phyloP scores from a whole-genome alignment of 2,329 filamentous ascomycete genomes.

The Aschersonia sp. region DNA sequence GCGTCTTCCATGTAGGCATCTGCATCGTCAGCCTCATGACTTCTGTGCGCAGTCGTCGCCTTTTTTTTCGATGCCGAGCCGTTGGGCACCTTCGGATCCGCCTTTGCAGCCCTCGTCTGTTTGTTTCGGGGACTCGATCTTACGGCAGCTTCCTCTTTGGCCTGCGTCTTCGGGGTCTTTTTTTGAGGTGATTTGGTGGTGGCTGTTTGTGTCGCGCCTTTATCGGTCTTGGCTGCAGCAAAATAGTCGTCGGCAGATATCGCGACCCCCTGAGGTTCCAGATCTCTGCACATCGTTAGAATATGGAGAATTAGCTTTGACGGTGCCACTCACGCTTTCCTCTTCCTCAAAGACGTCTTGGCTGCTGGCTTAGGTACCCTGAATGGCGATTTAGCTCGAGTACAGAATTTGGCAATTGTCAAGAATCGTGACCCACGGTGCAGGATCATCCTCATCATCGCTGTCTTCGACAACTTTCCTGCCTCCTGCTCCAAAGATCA shows the following conservation, averaged over 20 bases:
- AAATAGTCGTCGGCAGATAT: constrained; percentile 46
- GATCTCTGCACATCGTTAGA: constrained; percentile 15
- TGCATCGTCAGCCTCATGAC: constrained; percentile 30
- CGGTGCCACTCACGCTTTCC: constrained; percentile 28
- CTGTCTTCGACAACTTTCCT: constrained; percentile 71
- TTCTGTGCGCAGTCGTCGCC: constrained; percentile 23
- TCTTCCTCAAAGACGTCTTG: constrained; percentile 28
- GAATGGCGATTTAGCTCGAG: too few relatives aligned
- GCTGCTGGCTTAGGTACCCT: constrained; percentile 36
- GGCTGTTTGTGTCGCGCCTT: constrained; percentile 23
- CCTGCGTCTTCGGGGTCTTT: constrained; percentile 19
- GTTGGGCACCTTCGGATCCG: constrained; percentile 14
- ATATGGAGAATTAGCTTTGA: neutral
- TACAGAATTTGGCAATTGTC: too few relatives aligned
- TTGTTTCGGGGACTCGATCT: constrained; percentile 39
- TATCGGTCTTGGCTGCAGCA: constrained; percentile 24
- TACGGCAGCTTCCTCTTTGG: constrained; percentile 27
- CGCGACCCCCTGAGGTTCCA: constrained; percentile 30
- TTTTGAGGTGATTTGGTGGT: constrained; percentile 23
- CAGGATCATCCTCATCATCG: constrained; percentile 49
- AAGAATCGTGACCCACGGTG: constrained; percentile 25
- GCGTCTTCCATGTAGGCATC: constrained; percentile 51
- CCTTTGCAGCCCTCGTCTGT: constrained; percentile 17
- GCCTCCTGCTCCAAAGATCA: constrained; percentile 19
- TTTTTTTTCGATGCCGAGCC: constrained; percentile 24